Base-by-base conservation (phyloP, 1,284 basidiomycete genomes). In the Volvariella volvacea region DNA sequence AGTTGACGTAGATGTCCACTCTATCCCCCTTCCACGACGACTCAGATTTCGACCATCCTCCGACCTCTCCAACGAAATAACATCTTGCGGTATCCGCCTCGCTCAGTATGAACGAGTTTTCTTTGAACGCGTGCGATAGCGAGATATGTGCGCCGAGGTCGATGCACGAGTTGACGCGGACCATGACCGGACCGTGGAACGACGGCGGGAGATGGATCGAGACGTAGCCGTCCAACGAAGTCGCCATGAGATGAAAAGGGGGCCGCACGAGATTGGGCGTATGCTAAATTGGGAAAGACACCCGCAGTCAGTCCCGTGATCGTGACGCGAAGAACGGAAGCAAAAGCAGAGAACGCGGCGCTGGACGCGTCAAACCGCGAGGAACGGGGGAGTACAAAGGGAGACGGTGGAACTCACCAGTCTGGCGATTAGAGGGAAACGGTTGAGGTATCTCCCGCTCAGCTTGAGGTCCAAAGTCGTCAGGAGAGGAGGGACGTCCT, bases 1-100 rank as follows among this genome's bases (percentile, higher is more conserved):
- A 22, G 20, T 48, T 42, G 20, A 56, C 45, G 15, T 30, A 31
- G 3, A 54, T 34, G 17, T 54, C 52, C 7, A 51, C 43, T 12
- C 43, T 46, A 43, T 55, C 55, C 3, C 55, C 55, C 3, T 51
- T 52, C 55, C 55, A 55, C 19, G 41, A 47, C 39, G 52, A 44
- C 39, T 54, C 49, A 21, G 48, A 48, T 43, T 51, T 51, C n/a
- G 45, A 39, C 55, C 52, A 56, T 14, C 52, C 55, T 2, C 56
- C 53, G 36, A 56, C 48, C 41, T 53, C 50, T 1, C 56, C 55
- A 8, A 57, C 49, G 33, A 57, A 57, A 36, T 54, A 57, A 22
- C 47, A 49, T 10, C 55, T 44, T n/a, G 48, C 38, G 14, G 40
- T 41, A 4, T 46, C 42, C 4, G 56, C 52, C 47, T 56, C 56